Evolutionary conservation across 2,329 filamentous ascomycete species (phyloP), one percentile per base, ranked within the genome.

Genomic region (Truncatella angustata): DNA sequence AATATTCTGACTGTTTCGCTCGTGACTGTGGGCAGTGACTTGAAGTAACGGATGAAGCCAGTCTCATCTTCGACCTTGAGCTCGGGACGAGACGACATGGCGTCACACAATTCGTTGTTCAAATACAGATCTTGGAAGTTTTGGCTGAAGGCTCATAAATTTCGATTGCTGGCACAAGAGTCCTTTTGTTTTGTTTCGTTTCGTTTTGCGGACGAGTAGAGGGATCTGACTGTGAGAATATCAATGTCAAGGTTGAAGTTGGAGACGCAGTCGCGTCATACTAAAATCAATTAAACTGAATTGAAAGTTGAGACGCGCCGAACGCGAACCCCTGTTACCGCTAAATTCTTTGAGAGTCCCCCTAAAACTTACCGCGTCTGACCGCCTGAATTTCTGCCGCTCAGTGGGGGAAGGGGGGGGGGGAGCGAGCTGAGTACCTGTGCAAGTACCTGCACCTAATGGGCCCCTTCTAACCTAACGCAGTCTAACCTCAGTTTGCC

Each of bases 41-140:
- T 93, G 78, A 95, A 99, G 75, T 91, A 96, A 61, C 87, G 90
- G 74, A 97, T 97, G 78, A 99, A 99, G 60, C 93, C 91, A 66
- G 87, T 86, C 76, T 99, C 94, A 67, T 99, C 94, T 65, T 99
- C 95, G 67, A 97, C 90, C 66, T 80, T 81, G 56, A 83, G 71
- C 60, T 83, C 80, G 11, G 80, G 80, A 56, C 80, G 69, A 34
- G 78, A 81, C 49, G 73, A 73, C 79, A 82, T 82, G n/a, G n/a
- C n/a, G n/a, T n/a, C n/a, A n/a, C n/a, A n/a, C n/a, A n/a, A n/a
- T n/a, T n/a, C n/a, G n/a, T n/a, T n/a, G n/a, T n/a, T n/a, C n/a
- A n/a, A n/a, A n/a, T n/a, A n/a, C n/a, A n/a, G n/a, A n/a, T n/a
- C 24, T 23, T n/a, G 37, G 35, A 21, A 40, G 2, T 5, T n/a